Percentiles rank a stretch among this genome's conserved stretches.
Conservation (phyloP, 2,329 filamentous ascomycete species). For the Cladosporium cucumerinum region DNA sequence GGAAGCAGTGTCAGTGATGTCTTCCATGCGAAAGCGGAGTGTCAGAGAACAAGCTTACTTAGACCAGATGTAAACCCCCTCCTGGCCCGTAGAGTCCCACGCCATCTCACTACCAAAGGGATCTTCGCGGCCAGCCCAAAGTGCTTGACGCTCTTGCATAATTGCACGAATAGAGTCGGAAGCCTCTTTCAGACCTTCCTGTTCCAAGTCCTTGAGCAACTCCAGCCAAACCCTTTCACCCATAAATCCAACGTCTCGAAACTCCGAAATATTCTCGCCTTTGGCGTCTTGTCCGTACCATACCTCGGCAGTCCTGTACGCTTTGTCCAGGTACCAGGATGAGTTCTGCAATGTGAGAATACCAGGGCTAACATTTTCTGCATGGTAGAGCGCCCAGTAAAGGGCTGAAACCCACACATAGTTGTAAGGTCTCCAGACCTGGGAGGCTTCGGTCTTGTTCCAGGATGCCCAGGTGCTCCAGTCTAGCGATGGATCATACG, state of each 20-base stretch:
- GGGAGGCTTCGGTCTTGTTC: slow-evolving; percentile 47
- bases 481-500: slow-evolving; percentile 44
- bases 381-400: slow-evolving; percentile 59
- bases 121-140: slow-evolving; percentile 51
- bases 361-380: slow-evolving; percentile 49
- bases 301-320: slow-evolving; percentile 49
- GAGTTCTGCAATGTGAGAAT: slow-evolving; percentile 44
- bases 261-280: not conserved
- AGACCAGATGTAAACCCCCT: slow-evolving; percentile 54
- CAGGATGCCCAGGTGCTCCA: slow-evolving; percentile 54
- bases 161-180: slow-evolving; percentile 41
- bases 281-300: not conserved
- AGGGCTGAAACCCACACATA: slow-evolving; percentile 56
- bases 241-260: slow-evolving; percentile 51
- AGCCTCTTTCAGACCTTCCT: slow-evolving; percentile 44
- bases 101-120: slow-evolving; percentile 61
- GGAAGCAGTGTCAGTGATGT: slow-evolving; percentile 41
- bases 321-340: slow-evolving; percentile 56
- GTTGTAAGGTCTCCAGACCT: slow-evolving; percentile 54
- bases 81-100: slow-evolving; percentile 62
- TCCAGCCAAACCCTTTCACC: slow-evolving; percentile 58
- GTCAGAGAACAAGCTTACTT: slow-evolving; percentile 10
- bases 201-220: slow-evolving; percentile 50
- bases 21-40: not conserved
- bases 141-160: slow-evolving; percentile 50